Conservation (phyloP, 139 green algal genomes). For the Chlamydomonas sp. region DNA sequence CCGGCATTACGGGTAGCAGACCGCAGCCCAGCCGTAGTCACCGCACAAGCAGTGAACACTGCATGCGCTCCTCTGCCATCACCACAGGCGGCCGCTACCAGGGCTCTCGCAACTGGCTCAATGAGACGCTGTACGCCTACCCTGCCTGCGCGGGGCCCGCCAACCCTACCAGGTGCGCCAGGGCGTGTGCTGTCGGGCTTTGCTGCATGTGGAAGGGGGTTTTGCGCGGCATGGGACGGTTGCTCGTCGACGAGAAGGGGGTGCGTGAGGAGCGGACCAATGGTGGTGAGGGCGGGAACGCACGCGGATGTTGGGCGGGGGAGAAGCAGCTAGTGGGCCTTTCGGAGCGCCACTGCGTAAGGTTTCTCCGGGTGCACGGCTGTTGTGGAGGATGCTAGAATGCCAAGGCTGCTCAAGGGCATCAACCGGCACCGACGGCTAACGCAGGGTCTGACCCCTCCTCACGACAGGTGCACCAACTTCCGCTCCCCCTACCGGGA, state of each 20-base stretch:
- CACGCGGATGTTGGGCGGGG: neutral
- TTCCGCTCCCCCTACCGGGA: too few species aligned
- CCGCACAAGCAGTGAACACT: neutral
- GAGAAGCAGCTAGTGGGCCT: neutral
- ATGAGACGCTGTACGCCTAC: neutral
- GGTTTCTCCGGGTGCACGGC: too few species aligned
- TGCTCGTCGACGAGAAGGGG: neutral
- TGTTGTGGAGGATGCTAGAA: too few species aligned
- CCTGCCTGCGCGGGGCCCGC: neutral
- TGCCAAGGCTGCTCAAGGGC: too few species aligned
- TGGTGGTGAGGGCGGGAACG: neutral
- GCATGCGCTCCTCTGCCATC: neutral
- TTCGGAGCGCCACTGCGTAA: neutral
- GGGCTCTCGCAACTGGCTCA: neutral
- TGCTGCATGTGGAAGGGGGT: too few species aligned
- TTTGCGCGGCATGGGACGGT: neutral
- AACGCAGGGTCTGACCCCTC: too few species aligned
- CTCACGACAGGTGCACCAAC: too few species aligned
- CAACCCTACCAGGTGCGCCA: neutral
- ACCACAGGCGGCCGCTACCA: neutral
- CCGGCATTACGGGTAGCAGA: neutral
- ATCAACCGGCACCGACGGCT: too few species aligned
- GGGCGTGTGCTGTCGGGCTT: neutral
- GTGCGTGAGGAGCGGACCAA: neutral
- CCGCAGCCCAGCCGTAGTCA: neutral